Percentiles rank a stretch among this genome's conserved stretches.
phyloP scores from a whole-genome alignment of 495 filamentous ascomycete species.

The Xylaria telfairii region DNA sequence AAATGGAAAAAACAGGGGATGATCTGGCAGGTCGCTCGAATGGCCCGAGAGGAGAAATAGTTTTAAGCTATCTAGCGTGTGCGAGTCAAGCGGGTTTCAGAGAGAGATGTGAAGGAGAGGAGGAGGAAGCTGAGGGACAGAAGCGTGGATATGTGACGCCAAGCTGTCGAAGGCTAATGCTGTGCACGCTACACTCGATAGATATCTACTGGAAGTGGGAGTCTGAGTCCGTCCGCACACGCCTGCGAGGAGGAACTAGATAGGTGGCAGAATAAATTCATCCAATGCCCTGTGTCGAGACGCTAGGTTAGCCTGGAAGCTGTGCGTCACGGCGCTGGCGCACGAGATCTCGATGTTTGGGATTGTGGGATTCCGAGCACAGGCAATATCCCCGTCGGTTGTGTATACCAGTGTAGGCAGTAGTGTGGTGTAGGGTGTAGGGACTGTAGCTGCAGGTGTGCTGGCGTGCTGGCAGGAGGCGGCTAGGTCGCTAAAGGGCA shows the following conservation, averaged over 20 bases:
- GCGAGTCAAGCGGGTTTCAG: constrained; percentile 6
- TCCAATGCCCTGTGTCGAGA: background rate
- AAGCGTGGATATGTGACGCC: constrained; percentile 41
- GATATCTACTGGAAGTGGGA: background rate
- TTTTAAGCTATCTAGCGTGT: background rate
- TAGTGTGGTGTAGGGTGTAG: background rate
- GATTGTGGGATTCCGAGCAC: constrained; percentile 2
- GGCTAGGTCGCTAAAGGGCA: background rate
- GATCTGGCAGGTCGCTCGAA: background rate
- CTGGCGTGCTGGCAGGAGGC: background rate
- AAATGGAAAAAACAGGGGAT: background rate
- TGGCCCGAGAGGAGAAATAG: background rate
- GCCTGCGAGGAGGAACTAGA: too few relatives aligned
- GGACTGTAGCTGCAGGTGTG: background rate
- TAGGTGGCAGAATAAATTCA: background rate
- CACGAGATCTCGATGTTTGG: constrained; percentile 22
- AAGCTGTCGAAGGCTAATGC: constrained; percentile 31
- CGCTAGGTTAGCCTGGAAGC: background rate
- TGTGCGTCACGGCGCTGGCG: constrained; percentile 12
- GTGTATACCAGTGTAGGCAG: background rate
- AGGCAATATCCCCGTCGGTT: constrained; percentile 22
- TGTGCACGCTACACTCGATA: constrained; percentile 15
- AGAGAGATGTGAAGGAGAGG: constrained; percentile 9
- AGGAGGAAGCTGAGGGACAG: constrained; percentile 20
- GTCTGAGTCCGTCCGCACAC: constrained; percentile 11